A percentile compares a stretch with the other conserved stretches of the same genome.
Evolutionary conservation across 1,139 yeast genomes (phyloP).

Genomic region (Geotrichum aggregatum): DNA sequence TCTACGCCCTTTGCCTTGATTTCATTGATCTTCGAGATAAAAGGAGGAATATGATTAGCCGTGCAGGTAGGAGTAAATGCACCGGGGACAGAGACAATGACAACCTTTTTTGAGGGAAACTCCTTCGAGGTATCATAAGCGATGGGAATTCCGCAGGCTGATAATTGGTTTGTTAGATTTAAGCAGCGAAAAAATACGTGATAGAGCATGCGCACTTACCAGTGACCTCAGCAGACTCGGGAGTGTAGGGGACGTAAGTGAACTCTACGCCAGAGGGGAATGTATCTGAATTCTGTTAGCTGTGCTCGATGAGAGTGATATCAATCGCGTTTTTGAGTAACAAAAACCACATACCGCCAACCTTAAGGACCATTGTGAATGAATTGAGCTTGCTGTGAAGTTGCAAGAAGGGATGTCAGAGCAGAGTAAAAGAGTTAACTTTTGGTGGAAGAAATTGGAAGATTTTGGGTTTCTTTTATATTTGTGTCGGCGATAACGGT

Average conservation of each 20-base stretch:
- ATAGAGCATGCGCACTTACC: constrained; percentile 54
- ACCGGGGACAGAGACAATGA: constrained; percentile 81
- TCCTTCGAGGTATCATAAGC: constrained; percentile 49
- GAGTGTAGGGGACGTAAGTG: constrained; percentile 54
- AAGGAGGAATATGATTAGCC: constrained; percentile 75
- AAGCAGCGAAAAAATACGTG: no score
- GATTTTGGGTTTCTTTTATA: background rate
- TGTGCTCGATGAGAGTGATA: background rate
- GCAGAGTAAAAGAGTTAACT: background rate
- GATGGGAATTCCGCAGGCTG: constrained; percentile 52
- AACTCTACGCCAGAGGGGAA: constrained; percentile 54
- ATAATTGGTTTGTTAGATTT: no score
- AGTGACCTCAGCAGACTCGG: constrained; percentile 43
- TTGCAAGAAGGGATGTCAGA: background rate
- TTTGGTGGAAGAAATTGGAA: background rate
- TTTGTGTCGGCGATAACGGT: no score
- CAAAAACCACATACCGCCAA: constrained; percentile 16
- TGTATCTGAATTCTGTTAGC: constrained; percentile 35
- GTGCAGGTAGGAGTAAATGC: constrained; percentile 92
- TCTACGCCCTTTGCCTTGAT: constrained; percentile 69
- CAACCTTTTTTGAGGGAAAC: constrained; percentile 51
- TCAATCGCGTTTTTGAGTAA: no score
- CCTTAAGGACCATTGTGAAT: constrained; percentile 15
- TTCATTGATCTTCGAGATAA: constrained; percentile 49
- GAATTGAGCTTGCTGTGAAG: background rate